Evolutionary conservation across 805 yeast genomes (phyloP), one percentile per base, ranked within the genome.

Genomic region (Teunomyces aglyptinius): DNA sequence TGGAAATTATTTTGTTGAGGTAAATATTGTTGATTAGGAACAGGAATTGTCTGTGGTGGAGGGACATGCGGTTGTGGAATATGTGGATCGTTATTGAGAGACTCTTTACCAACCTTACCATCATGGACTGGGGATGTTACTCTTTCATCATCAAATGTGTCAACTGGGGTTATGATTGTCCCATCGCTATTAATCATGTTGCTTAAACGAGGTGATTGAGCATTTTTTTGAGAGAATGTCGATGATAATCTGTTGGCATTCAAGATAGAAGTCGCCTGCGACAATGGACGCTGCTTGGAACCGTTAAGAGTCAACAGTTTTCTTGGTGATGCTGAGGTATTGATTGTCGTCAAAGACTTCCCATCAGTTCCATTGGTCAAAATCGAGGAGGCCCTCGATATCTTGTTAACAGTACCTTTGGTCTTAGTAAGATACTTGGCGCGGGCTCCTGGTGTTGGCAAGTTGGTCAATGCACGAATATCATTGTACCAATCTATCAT

Each of bases 401-500:
- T 29, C 22, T 35, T 45, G 38, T 50, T 52, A 12, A 51, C 31
- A 12, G 43, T 31, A 12, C 46, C 49, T n/a, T 40, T 44, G 22
- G 53, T 60, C 51, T 67, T 68, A 41, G 53, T 52, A 46, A 70
- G 53, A 45, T 53, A 70, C 41, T 75, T 68, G 1, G 84, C 75
- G 58, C 88, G 74, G 11, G 84, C 75, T 22, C 75, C 67, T 2
- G 89, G 82, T n/a, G 78, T 78, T 16, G 83, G 71, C 48, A 86
- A 71, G 12, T 76, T 66, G 2, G 94, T 85, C 55, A 90, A 72
- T 40, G 72, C 73, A 61, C 83, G 82, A 54, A 92, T 74, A 59
- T 87, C 96, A 53, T 80, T 80, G 65, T 80, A 88, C 99, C 99
- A 92, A 33, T 74, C 77, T 63, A 85, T 81, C 92, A 90, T 88